These are phyloP conservation scores for Botryotinia calthae DNA, from an alignment of 2,329 filamentous ascomycete species.

Conservation along the genomic window DNA sequence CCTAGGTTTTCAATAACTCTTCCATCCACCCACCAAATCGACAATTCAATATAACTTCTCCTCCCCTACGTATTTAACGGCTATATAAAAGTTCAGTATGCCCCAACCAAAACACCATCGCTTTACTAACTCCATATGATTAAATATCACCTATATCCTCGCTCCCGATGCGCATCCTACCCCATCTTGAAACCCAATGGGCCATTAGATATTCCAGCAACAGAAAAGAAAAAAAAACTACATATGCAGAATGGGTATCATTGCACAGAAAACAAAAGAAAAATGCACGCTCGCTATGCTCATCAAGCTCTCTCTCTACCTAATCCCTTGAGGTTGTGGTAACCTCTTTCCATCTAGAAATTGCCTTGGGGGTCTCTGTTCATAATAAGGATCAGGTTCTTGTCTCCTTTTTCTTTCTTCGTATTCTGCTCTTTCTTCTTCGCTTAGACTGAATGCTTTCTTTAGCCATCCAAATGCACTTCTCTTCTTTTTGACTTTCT, in stretches of 20 bases:
- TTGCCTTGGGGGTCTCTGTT: slow-evolving; percentile 21
- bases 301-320: background rate
- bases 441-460: slow-evolving; percentile 64
- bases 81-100: background rate
- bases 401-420: slow-evolving; percentile 48
- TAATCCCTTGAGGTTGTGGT: slow-evolving; percentile 5
- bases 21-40: background rate
- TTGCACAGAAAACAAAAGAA: slow-evolving; percentile 10
- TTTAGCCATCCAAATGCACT: slow-evolving; percentile 68
- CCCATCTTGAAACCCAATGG: background rate
- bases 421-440: slow-evolving; percentile 60
- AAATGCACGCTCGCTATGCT: slow-evolving; percentile 17
- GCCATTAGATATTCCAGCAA: background rate
- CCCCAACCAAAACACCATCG: background rate
- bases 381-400: slow-evolving; percentile 25
- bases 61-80: background rate
- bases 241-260: slow-evolving; percentile 20
- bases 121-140: background rate
- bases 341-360: slow-evolving; percentile 35
- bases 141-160: background rate
- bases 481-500: slow-evolving; percentile 61
- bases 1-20: background rate
- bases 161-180: background rate
- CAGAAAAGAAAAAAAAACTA: slow-evolving; percentile 6
- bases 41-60: background rate